phyloP scores from a whole-genome alignment of 345 rosid species.

The Cardamine occulta region DNA sequence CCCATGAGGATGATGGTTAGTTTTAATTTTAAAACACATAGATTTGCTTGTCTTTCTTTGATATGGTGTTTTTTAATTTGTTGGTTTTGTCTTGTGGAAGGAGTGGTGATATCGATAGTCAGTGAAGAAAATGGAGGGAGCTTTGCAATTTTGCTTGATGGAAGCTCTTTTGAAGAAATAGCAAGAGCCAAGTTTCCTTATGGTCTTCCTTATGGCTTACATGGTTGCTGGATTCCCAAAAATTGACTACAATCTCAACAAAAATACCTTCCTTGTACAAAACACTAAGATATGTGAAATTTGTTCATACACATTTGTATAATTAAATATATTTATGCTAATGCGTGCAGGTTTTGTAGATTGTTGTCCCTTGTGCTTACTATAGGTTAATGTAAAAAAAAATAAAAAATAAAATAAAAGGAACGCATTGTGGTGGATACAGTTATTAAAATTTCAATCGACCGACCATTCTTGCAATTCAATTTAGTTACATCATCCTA shows the following conservation, averaged over 20 bases:
- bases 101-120: slow-evolving; percentile 82
- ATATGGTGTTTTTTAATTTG: background rate
- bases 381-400: no score
- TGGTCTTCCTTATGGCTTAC: slow-evolving; percentile 92
- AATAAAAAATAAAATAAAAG: slow-evolving; percentile 11
- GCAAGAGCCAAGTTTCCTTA: slow-evolving; percentile 95
- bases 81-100: slow-evolving; percentile 44
- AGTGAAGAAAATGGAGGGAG: slow-evolving; percentile 86
- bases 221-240: slow-evolving; percentile 96
- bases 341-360: background rate
- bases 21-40: background rate
- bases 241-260: slow-evolving; percentile 17
- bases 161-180: slow-evolving; percentile 81
- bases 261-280: slow-evolving; percentile 25
- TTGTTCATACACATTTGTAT: no score
- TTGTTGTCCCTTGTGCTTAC: background rate
- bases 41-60: background rate
- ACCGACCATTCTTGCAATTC: background rate
- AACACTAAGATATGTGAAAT: slow-evolving; percentile 1
- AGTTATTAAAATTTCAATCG: background rate
- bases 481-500: slow-evolving; percentile 15
- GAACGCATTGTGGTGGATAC: slow-evolving; percentile 4
- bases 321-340: no score
- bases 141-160: slow-evolving; percentile 78
- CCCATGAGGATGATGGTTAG: slow-evolving; percentile 91